These are phyloP conservation scores for Scutellaria barbata DNA, from an alignment of 257 asterid species.

Conservation along the genomic window DNA sequence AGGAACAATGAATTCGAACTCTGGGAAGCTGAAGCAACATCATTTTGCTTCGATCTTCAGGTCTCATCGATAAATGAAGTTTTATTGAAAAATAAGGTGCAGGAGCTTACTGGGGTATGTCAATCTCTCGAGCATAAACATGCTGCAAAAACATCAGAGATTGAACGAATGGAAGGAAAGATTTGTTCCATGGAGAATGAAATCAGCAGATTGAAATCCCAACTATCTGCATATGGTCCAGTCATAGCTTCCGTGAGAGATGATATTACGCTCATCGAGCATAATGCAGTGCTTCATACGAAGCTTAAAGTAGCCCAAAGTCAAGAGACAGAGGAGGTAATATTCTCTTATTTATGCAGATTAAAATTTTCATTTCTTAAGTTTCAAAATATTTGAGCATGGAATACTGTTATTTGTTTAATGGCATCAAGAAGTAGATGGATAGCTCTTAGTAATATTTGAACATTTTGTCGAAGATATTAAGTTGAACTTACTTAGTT, in stretches of 20 bases:
- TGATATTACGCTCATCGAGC: constrained; percentile 71
- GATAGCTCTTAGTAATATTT: neutral
- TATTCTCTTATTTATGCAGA: constrained; percentile 14
- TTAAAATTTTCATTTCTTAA: neutral
- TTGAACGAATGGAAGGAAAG: constrained; percentile 66
- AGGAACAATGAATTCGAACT: constrained; percentile 65
- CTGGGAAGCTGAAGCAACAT: constrained; percentile 86
- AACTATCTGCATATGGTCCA: constrained; percentile 62
- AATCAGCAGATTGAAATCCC: constrained; percentile 59
- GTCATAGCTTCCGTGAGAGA: constrained; percentile 63
- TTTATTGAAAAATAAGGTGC: constrained; percentile 69
- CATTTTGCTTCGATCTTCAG: constrained; percentile 84
- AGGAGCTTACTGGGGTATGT: constrained; percentile 71
- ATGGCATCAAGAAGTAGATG: neutral
- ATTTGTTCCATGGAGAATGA: constrained; percentile 62
- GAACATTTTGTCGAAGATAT: neutral
- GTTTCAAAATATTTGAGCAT: no score
- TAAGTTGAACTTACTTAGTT: no score
- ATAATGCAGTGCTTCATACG: constrained; percentile 56
- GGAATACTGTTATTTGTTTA: no score
- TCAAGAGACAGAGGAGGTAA: constrained; percentile 80
- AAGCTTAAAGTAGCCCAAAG: constrained; percentile 42
- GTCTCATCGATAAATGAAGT: constrained; percentile 70
- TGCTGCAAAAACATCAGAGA: constrained; percentile 54
- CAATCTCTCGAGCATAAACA: constrained; percentile 50